phyloP scores from a whole-genome alignment of 1,139 yeast species.

The Citeromyces hawaiiensis region DNA sequence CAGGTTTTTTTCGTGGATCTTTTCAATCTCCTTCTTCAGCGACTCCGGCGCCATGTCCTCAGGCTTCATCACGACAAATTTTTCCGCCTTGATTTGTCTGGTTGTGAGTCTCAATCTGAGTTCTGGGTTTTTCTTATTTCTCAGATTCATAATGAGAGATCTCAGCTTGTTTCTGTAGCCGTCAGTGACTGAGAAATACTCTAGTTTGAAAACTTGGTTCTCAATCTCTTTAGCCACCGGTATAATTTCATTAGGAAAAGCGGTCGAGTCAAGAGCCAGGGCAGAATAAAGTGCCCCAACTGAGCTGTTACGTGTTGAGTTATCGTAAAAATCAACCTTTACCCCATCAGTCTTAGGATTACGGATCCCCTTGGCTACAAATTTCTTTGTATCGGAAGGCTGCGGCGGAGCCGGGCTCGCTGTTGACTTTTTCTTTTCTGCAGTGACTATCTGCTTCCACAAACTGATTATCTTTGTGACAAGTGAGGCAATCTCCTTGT shows the following conservation, averaged over 20 bases:
- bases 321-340: constrained; percentile 52
- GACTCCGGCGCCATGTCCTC: constrained; percentile 92
- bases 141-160: constrained; percentile 69
- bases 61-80: constrained; percentile 71
- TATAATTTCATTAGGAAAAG: constrained; percentile 42
- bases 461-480: constrained; percentile 73
- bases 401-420: constrained; percentile 11
- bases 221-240: constrained; percentile 63
- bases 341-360: constrained; percentile 76
- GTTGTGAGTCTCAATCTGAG: constrained; percentile 55
- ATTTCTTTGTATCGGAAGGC: constrained; percentile 13
- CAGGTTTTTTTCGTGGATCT: constrained; percentile 75
- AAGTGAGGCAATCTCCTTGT: constrained; percentile 48
- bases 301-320: constrained; percentile 74
- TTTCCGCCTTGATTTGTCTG: constrained; percentile 50
- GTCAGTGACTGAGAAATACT: constrained; percentile 40
- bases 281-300: constrained; percentile 80
- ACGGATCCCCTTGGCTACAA: constrained; percentile 41
- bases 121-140: constrained; percentile 83
- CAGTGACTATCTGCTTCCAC: constrained; percentile 87
- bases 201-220: constrained; percentile 47
- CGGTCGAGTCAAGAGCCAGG: constrained; percentile 66
- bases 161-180: constrained; percentile 71
- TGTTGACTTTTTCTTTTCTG: constrained; percentile 35
- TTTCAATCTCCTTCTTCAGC: constrained; percentile 73